Evolutionary conservation across 176 grass and related monocot species (phyloP).

Genomic region (Aegilops tauschii): DNA sequence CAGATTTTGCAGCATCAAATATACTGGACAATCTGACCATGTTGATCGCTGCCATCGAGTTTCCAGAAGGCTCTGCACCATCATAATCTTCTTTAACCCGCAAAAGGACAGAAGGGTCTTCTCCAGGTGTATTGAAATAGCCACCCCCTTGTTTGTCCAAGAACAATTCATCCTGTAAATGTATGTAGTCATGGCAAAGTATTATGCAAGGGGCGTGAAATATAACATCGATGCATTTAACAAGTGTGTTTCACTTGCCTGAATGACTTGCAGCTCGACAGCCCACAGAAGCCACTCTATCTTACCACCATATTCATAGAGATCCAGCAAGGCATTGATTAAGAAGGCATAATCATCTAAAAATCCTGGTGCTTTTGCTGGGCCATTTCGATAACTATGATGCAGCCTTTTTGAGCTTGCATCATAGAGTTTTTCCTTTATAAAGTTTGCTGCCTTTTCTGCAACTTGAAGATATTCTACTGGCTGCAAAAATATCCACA

Average conservation of each 20-base stretch:
- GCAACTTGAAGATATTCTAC: conserved; percentile 76
- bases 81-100: conserved; percentile 96
- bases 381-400: conserved; percentile 87
- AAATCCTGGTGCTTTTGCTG: conserved; percentile 94
- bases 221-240: conserved; percentile 7
- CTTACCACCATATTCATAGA: conserved; percentile 86
- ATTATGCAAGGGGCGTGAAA: neutral
- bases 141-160: conserved; percentile 85
- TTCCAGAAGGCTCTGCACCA: conserved; percentile 96
- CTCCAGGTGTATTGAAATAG: conserved; percentile 92
- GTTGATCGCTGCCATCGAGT: conserved; percentile 85
- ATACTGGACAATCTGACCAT: conserved; percentile 84
- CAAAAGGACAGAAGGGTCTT: conserved; percentile 88
- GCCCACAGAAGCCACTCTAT: conserved; percentile 83
- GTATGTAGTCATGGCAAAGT: neutral
- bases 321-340: conserved; percentile 81
- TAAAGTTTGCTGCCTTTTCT: conserved; percentile 80
- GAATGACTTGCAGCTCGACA: conserved; percentile 72
- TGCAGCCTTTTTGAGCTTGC: conserved; percentile 53
- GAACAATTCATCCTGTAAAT: conserved; percentile 77
- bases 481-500: conserved; percentile 54
- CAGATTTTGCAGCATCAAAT: conserved; percentile 52
- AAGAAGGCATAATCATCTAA: conserved; percentile 98
- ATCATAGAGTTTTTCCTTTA: conserved; percentile 78
- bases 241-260: conserved; percentile 46